Percentiles rank a stretch among this genome's conserved stretches.
Conservation (phyloP, 306 rosid genomes). For the Pueraria montana region DNA sequence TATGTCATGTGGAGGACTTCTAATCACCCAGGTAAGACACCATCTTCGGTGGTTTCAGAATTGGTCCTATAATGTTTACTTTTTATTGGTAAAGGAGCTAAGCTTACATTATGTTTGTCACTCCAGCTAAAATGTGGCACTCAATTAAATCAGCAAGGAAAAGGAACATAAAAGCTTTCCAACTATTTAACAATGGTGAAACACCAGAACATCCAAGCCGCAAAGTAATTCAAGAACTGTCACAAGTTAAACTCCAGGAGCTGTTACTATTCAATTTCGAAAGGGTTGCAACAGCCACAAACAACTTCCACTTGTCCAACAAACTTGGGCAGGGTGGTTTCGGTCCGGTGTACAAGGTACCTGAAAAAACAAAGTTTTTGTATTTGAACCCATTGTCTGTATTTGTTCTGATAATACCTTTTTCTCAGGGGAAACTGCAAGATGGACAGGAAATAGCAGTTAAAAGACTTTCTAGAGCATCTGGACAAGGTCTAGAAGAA, state of each 20-base stretch:
- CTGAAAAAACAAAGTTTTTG: background rate
- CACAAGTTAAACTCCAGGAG: constrained; percentile 33
- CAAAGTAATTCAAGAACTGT: constrained; percentile 16
- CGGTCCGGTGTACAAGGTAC: no score
- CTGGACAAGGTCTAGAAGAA: constrained; percentile 52
- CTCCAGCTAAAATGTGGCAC: background rate
- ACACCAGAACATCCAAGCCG: background rate
- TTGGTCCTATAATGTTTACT: background rate
- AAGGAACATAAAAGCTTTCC: background rate
- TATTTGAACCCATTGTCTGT: background rate
- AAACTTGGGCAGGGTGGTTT: no score
- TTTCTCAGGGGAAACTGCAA: constrained; percentile 37
- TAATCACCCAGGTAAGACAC: constrained; percentile 9
- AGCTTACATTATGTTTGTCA: background rate
- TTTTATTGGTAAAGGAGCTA: background rate
- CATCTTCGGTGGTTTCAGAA: background rate
- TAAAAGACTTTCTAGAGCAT: constrained; percentile 48
- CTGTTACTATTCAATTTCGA: no score
- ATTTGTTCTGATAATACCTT: background rate
- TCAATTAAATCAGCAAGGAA: background rate
- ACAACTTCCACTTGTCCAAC: no score
- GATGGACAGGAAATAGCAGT: constrained; percentile 50
- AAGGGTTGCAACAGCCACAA: no score
- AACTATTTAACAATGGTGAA: background rate
- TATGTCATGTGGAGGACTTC: constrained; percentile 35